phyloP scores from a whole-genome alignment of 352 stramenopile genomes.

The Phytopythium helicoides region DNA sequence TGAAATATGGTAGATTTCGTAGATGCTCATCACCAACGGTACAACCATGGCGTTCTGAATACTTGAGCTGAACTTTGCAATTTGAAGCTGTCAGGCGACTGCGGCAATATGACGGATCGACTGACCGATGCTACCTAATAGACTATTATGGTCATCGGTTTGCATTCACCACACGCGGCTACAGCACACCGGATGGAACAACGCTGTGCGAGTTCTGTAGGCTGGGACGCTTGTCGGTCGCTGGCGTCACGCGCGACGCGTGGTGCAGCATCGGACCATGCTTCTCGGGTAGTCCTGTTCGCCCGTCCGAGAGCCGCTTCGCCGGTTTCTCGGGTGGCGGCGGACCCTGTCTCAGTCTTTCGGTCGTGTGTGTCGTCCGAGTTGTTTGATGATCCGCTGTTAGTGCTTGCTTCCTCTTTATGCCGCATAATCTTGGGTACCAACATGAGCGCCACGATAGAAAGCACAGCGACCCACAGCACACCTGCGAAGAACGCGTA shows the following conservation, averaged over 20 bases:
- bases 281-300: neutral
- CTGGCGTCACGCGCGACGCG: neutral
- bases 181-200: neutral
- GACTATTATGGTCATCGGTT: neutral
- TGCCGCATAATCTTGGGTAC: constrained; percentile 22
- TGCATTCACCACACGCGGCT: neutral
- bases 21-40: too few relatives aligned
- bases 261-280: neutral
- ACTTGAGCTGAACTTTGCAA: too few relatives aligned
- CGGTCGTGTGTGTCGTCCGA: constrained; percentile 1
- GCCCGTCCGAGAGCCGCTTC: neutral
- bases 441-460: constrained; percentile 23
- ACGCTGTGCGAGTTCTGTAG: neutral
- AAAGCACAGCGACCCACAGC: constrained; percentile 20
- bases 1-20: too few relatives aligned
- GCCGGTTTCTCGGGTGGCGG: neutral
- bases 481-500: constrained; percentile 20
- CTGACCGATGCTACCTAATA: neutral
- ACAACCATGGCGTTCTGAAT: too few relatives aligned
- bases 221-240: neutral
- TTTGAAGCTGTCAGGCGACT: too few relatives aligned
- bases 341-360: neutral
- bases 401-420: constrained; percentile 5
- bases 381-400: neutral
- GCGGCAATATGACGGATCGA: too few relatives aligned